Evolutionary conservation across 2,329 filamentous ascomycete species (phyloP).

Genomic region (Escovopsis weberi): DNA sequence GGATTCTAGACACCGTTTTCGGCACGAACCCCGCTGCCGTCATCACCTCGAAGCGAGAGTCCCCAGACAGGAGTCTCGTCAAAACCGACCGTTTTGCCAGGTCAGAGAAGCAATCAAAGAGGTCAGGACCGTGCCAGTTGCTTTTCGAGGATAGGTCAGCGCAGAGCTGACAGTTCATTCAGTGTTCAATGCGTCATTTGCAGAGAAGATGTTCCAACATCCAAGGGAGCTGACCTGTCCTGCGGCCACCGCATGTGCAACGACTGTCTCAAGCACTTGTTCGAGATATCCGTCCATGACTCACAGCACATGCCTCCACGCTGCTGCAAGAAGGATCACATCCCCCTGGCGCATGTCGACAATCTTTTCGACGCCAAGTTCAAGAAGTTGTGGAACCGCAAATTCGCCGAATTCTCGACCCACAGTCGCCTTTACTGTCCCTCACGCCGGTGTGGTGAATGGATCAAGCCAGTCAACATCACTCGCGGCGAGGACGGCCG

Average conservation of each 20-base stretch:
- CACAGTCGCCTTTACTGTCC: slow-evolving; percentile 69
- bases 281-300: slow-evolving; percentile 62
- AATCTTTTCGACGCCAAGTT: slow-evolving; percentile 58
- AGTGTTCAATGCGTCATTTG: slow-evolving; percentile 64
- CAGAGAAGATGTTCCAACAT: slow-evolving; percentile 48
- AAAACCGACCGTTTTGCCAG: slow-evolving; percentile 10
- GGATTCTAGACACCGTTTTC: slow-evolving; percentile 1
- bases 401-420: slow-evolving; percentile 62
- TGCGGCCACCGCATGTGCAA: slow-evolving; percentile 77
- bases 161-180: slow-evolving; percentile 6
- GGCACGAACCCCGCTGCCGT: slow-evolving; percentile 2
- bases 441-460: slow-evolving; percentile 55
- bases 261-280: slow-evolving; percentile 57
- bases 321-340: slow-evolving; percentile 62
- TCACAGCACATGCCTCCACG: slow-evolving; percentile 71
- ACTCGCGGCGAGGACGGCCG: slow-evolving; percentile 37
- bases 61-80: slow-evolving; percentile 10
- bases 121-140: slow-evolving; percentile 5
- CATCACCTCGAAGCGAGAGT: slow-evolving; percentile 2
- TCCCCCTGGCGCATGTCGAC: slow-evolving; percentile 63
- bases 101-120: slow-evolving; percentile 11
- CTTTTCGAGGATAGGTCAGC: background rate
- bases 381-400: slow-evolving; percentile 68
- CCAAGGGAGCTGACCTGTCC: slow-evolving; percentile 53
- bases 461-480: slow-evolving; percentile 62